Evolutionary conservation across 371 early-diverging fungal species (phyloP).

Genomic region (Mortierella sp.): DNA sequence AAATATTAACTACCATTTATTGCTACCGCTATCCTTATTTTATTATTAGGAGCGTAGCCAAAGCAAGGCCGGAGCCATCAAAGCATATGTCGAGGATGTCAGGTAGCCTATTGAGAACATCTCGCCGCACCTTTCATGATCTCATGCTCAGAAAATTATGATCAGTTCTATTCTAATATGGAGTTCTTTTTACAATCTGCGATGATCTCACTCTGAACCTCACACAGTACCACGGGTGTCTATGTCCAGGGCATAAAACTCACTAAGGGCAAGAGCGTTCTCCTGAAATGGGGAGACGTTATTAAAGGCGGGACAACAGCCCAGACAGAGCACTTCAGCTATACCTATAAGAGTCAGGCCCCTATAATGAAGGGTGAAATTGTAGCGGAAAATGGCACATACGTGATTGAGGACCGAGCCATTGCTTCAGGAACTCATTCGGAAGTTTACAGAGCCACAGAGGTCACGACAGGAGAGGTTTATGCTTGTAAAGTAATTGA

Average conservation of each 20-base stretch:
- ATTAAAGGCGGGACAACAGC: constrained; percentile 7
- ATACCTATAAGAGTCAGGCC: constrained; percentile 3
- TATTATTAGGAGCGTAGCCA: constrained; percentile 7
- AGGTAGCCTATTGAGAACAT: constrained; percentile 6
- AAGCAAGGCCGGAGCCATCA: background rate
- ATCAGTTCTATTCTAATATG: too few relatives aligned
- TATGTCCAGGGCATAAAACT: constrained; percentile 8
- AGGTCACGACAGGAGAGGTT: background rate
- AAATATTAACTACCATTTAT: background rate
- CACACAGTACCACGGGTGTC: constrained; percentile 12
- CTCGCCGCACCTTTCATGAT: too few relatives aligned
- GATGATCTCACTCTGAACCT: too few relatives aligned
- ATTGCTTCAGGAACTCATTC: constrained; percentile 22
- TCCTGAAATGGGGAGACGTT: constrained; percentile 9
- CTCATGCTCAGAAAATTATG: too few relatives aligned
- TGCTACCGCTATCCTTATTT: too few relatives aligned
- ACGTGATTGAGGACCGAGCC: background rate
- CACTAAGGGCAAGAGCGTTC: background rate
- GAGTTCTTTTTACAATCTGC: too few relatives aligned
- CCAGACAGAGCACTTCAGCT: constrained; percentile 14
- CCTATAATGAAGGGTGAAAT: background rate
- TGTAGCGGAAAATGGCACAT: constrained; percentile 3
- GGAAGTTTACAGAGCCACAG: constrained; percentile 19
- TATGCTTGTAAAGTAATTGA: constrained; percentile 41
- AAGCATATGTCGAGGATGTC: constrained; percentile 9